Evolutionary conservation across 2,329 filamentous ascomycete species (phyloP).

Genomic region (Penicillium concentricum): DNA sequence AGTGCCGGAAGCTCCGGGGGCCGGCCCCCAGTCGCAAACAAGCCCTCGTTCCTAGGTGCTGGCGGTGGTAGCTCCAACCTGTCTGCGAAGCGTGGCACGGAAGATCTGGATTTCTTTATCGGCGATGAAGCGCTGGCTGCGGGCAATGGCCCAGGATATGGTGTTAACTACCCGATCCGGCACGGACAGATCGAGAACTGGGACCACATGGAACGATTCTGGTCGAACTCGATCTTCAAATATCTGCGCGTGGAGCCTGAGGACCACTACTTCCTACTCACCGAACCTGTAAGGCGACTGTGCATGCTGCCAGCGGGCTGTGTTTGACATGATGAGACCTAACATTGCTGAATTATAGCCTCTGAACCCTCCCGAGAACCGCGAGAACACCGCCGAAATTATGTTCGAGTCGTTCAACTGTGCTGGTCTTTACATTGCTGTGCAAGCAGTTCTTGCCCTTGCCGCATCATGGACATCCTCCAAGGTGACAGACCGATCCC

Average conservation of each 20-base stretch:
- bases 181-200: conserved; percentile 99
- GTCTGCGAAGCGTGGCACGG: conserved; percentile 88
- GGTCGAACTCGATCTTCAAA: conserved; percentile 99
- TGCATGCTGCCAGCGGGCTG: not conserved
- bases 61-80: conserved; percentile 80
- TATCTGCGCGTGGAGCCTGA: conserved; percentile 97
- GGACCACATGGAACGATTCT: conserved; percentile 99
- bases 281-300: conserved; percentile 72
- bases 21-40: conserved; percentile 85
- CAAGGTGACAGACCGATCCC: conserved; percentile 91
- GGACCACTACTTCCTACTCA: conserved; percentile 97
- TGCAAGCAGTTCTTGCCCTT: conserved; percentile 93
- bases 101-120: conserved; percentile 98
- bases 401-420: conserved; percentile 99
- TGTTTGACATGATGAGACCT: conserved; percentile 4
- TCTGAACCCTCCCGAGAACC: conserved; percentile 96
- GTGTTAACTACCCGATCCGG: conserved; percentile 93
- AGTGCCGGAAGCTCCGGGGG: conserved; percentile 75
- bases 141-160: conserved; percentile 84
- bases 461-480: conserved; percentile 98
- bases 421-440: conserved; percentile 96
- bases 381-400: conserved; percentile 98
- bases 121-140: conserved; percentile 92
- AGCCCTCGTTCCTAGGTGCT: conserved; percentile 91
- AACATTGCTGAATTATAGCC: conserved; percentile 56